phyloP scores from a whole-genome alignment of 148 eudicot species.

The Camellia lanceoleosa region DNA sequence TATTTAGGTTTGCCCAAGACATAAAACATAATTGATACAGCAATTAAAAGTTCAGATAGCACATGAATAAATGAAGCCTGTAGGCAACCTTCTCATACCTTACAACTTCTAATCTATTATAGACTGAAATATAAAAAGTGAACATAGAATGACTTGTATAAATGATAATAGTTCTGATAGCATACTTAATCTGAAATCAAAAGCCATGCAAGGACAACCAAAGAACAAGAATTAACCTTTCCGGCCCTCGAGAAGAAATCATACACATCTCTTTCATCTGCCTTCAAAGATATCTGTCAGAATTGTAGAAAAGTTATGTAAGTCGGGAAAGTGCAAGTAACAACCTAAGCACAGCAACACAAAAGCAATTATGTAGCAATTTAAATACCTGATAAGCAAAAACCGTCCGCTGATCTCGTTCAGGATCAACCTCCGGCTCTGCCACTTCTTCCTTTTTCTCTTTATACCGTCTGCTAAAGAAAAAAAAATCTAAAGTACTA shows the following conservation, averaged over 20 bases:
- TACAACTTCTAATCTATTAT: background rate
- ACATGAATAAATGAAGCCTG: background rate
- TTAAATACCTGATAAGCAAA: slow-evolving; percentile 86
- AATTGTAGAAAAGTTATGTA: slow-evolving; percentile 1
- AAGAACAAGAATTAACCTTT: slow-evolving; percentile 45
- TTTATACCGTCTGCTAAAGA: slow-evolving; percentile 55
- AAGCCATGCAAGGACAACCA: background rate
- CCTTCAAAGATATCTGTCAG: slow-evolving; percentile 74
- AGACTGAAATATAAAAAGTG: background rate
- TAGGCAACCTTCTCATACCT: background rate
- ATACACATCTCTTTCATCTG: slow-evolving; percentile 83
- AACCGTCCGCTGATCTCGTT: slow-evolving; percentile 88
- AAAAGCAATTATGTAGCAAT: slow-evolving; percentile 3
- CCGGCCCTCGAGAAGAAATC: slow-evolving; percentile 92
- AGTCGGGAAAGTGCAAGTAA: slow-evolving; percentile 9
- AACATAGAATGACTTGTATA: background rate
- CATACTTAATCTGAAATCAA: background rate
- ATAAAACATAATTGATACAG: background rate
- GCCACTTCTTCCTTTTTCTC: slow-evolving; percentile 65
- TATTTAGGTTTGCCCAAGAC: background rate
- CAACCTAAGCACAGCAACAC: background rate
- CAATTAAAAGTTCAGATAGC: background rate
- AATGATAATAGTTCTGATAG: background rate
- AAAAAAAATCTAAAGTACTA: slow-evolving; percentile 9
- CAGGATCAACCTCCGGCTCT: slow-evolving; percentile 83